Evolutionary conservation across 768 basidiomycete species (phyloP), one percentile per base, ranked within the genome.

Genomic region (Botryobasidium botryosum): DNA sequence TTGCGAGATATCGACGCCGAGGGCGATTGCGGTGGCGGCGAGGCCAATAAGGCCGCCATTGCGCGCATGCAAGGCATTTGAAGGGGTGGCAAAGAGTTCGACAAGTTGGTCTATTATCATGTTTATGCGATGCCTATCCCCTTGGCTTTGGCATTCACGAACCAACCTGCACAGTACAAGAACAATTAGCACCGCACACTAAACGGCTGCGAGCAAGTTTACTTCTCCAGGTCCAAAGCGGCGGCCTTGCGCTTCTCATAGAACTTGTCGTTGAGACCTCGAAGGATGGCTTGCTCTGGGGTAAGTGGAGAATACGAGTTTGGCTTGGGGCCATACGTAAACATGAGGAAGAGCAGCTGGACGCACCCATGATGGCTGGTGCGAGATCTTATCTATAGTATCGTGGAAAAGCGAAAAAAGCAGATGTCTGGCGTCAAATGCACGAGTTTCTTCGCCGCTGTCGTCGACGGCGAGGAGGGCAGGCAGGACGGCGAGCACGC

Each of bases 241-340:
- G 91, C 88, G 6, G 84, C 77, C 64, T 96, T 94, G 47, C 91
- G 75, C 64, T 90, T 88, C 69, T 96, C 91, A 59, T 96, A 94
- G 61, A 88, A 80, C 68, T 87, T 87, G 74, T 88, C 85, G 38
- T 84, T 71, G 47, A 88, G 67, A 57, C 84, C 85, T 59, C 79
- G 80, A 35, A 80, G 67, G 40, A 86, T 73, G 48, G 74, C 70
- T 45, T 75, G 65, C 55, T 88, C 84, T 87, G 44, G 26, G 27
- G 33, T 24, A 31, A 5, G 50, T 45, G 32, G 43, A 39, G 50
- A 12, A 41, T 51, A 21, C 17, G n/a, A n/a, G n/a, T n/a, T n/a
- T n/a, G n/a, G n/a, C n/a, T n/a, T n/a, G n/a, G n/a, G n/a, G n/a
- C n/a, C n/a, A n/a, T n/a, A n/a, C n/a, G n/a, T n/a, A n/a, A n/a